phyloP scores from a whole-genome alignment of 2,329 filamentous ascomycete species.

The Tolypocladium tundrense region DNA sequence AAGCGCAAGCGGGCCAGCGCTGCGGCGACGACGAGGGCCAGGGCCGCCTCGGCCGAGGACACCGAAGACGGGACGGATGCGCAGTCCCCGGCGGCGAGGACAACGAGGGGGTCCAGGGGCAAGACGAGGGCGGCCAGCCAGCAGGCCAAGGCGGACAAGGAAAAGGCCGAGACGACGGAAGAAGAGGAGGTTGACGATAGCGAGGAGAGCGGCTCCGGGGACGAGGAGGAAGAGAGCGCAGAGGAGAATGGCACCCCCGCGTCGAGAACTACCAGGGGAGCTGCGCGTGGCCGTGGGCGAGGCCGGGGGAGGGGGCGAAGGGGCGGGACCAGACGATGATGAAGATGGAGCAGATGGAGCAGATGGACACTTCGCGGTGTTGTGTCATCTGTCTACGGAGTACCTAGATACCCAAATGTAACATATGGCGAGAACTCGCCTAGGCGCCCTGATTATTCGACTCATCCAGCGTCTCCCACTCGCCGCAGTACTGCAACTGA shows the following conservation, averaged over 20 bases:
- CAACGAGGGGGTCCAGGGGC: conserved; percentile 31
- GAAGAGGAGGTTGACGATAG: conserved; percentile 26
- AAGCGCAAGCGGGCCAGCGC: conserved; percentile 36
- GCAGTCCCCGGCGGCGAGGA: conserved; percentile 22
- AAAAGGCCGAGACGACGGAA: conserved; percentile 20
- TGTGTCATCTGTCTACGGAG: background rate
- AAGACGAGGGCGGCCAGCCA: conserved; percentile 33
- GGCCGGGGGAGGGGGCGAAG: conserved; percentile 21
- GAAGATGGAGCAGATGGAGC: background rate
- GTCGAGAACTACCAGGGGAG: conserved; percentile 24
- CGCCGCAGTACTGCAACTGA: conserved; percentile 22
- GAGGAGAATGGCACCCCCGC: conserved; percentile 27
- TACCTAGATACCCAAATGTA: background rate
- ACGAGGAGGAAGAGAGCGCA: conserved; percentile 22
- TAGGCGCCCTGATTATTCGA: background rate
- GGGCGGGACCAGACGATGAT: conserved; percentile 14
- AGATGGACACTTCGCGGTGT: conserved; percentile 4
- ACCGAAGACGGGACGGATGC: conserved; percentile 35
- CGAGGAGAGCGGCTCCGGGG: conserved; percentile 21
- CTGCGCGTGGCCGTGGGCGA: conserved; percentile 21
- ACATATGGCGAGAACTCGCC: background rate
- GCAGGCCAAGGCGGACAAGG: conserved; percentile 17
- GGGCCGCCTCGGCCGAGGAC: conserved; percentile 35
- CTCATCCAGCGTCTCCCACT: conserved; percentile 29
- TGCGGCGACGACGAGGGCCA: conserved; percentile 19